phyloP scores from a whole-genome alignment of 2,329 filamentous ascomycete genomes.

The Botrytis hyacinthi region DNA sequence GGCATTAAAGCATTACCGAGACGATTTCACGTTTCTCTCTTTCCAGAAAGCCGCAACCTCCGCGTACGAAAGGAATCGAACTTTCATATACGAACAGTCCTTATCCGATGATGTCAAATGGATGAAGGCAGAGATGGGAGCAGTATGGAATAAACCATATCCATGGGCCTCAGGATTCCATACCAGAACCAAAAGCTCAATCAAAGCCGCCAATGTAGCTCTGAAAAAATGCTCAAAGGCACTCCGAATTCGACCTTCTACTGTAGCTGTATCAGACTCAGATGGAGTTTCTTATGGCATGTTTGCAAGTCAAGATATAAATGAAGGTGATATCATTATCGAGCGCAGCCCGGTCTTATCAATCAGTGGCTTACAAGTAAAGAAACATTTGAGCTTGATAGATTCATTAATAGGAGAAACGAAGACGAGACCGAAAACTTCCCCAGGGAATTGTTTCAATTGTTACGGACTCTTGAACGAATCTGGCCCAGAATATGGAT shows the following conservation, averaged over 20 bases:
- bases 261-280: neutral
- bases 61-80: neutral
- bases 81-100: neutral
- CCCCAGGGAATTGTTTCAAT: neutral
- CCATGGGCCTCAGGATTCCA: neutral
- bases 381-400: neutral
- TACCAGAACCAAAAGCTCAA: neutral
- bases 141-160: neutral
- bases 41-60: neutral
- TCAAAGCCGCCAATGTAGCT: neutral
- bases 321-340: neutral
- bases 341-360: neutral
- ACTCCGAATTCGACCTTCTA: neutral
- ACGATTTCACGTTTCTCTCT: neutral
- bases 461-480: neutral
- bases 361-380: neutral
- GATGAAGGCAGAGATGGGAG: neutral
- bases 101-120: neutral
- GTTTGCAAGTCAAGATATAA: conserved; percentile 18
- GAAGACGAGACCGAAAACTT: neutral
- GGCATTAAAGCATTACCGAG: neutral
- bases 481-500: neutral
- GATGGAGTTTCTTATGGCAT: neutral
- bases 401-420: no score
- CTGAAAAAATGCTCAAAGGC: neutral